Conservation (phyloP, 108 stramenopile species). For the Skeletonema potamos region DNA sequence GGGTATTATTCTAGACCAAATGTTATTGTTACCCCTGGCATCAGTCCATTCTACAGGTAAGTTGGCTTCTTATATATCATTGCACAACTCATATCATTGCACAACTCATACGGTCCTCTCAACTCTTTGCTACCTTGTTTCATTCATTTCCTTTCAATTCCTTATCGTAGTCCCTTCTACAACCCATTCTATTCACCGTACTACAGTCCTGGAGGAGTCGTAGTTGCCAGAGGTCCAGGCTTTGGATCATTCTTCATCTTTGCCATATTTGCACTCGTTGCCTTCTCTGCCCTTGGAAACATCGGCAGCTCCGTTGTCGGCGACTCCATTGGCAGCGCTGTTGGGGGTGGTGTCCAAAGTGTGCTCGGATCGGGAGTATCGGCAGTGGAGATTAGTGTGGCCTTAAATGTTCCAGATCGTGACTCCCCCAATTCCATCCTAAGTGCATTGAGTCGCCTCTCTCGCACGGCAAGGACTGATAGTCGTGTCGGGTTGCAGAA, state of each 20-base stretch:
- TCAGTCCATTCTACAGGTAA: constrained; percentile 47
- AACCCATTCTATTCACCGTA: constrained; percentile 52
- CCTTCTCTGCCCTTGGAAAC: constrained; percentile 16
- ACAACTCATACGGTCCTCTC: constrained; percentile 16
- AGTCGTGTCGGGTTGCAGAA: constrained; percentile 75
- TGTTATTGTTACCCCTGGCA: constrained; percentile 51
- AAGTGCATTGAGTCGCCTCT: constrained; percentile 53
- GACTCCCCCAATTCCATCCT: constrained; percentile 73
- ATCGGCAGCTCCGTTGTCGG: constrained; percentile 7
- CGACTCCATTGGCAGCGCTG: constrained; percentile 20
- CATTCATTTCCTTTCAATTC: not conserved
- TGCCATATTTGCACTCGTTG: constrained; percentile 54
- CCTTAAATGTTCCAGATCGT: constrained; percentile 69
- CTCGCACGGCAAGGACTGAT: constrained; percentile 63
- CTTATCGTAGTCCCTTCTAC: not conserved
- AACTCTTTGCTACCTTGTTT: not conserved
- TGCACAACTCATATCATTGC: constrained; percentile 17
- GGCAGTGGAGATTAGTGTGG: constrained; percentile 71
- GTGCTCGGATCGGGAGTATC: constrained; percentile 68
- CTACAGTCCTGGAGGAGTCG: constrained; percentile 54
- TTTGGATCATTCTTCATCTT: constrained; percentile 58
- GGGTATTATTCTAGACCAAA: constrained; percentile 61
- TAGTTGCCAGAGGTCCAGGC: constrained; percentile 55
- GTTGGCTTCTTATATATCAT: constrained; percentile 3
- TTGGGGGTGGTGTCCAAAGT: constrained; percentile 10